These are phyloP conservation scores for Acanthamoeba triangularis DNA, from an alignment of 208 protist genomes.

Conservation along the genomic window DNA sequence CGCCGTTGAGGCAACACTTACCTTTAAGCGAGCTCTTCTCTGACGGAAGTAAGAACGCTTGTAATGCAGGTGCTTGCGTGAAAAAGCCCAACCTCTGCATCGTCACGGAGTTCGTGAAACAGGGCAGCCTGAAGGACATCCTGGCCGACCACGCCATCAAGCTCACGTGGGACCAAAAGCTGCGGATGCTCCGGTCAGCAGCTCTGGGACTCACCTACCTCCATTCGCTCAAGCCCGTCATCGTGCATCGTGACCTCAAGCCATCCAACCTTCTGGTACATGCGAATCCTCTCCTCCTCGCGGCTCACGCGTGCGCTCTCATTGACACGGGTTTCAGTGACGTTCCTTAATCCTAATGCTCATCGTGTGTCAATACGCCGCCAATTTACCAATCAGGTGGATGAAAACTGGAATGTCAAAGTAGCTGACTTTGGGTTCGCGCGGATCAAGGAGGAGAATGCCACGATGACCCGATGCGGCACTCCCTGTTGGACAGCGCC, in stretches of 20 bases:
- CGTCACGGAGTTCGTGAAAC: slow-evolving; percentile 84
- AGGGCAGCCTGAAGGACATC: slow-evolving; percentile 80
- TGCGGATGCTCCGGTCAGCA: not conserved
- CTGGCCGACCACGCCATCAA: slow-evolving; percentile 57
- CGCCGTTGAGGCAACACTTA: too few species aligned
- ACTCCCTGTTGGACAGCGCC: slow-evolving; percentile 1
- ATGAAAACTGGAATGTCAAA: slow-evolving; percentile 34
- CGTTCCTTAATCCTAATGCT: too few species aligned
- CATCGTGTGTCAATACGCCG: too few species aligned
- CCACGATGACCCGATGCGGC: slow-evolving; percentile 25
- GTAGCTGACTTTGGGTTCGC: slow-evolving; percentile 9
- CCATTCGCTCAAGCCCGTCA: not conserved
- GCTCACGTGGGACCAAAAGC: slow-evolving; percentile 1
- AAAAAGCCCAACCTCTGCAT: slow-evolving; percentile 85
- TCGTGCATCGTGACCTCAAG: slow-evolving; percentile 35
- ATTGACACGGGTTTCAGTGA: too few species aligned
- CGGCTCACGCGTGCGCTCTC: too few species aligned
- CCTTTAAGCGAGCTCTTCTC: too few species aligned
- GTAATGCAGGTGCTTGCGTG: slow-evolving; percentile 67
- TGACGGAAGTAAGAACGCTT: too few species aligned
- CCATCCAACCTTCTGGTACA: slow-evolving; percentile 43
- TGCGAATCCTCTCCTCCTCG: not conserved
- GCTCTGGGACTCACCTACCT: slow-evolving; percentile 66
- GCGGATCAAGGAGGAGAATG: slow-evolving; percentile 12
- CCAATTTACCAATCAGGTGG: too few species aligned